Percentiles rank a stretch among this genome's conserved stretches.
Conservation (phyloP, 1,139 yeast species). For the Lodderomyces theae region DNA sequence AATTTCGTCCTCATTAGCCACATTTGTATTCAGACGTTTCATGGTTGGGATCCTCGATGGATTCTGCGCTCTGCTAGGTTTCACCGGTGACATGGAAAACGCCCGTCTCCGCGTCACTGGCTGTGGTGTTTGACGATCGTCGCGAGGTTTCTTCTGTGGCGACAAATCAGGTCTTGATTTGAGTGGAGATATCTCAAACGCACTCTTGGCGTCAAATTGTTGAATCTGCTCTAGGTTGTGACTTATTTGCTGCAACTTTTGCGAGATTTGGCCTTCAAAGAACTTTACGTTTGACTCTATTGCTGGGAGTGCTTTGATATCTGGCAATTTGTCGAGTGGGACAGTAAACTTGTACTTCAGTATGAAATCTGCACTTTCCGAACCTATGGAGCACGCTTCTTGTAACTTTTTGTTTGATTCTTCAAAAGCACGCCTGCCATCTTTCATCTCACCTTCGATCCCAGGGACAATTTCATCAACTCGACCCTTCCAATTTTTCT, state of each 20-base stretch:
- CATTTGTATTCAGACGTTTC: slow-evolving; percentile 9
- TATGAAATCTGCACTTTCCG: slow-evolving; percentile 5
- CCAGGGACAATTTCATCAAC: slow-evolving; percentile 5
- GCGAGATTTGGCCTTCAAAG: slow-evolving; percentile 4
- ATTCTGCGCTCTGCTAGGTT: slow-evolving; percentile 3
- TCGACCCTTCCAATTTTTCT: slow-evolving; percentile 10
- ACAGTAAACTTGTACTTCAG: slow-evolving; percentile 4
- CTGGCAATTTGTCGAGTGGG: slow-evolving; percentile 10
- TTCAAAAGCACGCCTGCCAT: slow-evolving; percentile 6
- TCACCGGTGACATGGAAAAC: slow-evolving; percentile 6
- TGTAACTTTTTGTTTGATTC: slow-evolving; percentile 2
- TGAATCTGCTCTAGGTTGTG: slow-evolving; percentile 12
- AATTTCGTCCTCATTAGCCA: slow-evolving; percentile 1
- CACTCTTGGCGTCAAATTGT: slow-evolving; percentile 13
- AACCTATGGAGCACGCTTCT: slow-evolving; percentile 1
- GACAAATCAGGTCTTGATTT: slow-evolving; percentile 3
- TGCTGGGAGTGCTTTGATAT: slow-evolving; percentile 11
- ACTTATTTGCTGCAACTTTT: slow-evolving; percentile 10
- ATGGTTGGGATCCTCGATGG: slow-evolving; percentile 13
- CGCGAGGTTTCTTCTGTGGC: not conserved
- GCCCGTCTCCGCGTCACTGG: slow-evolving; percentile 1
- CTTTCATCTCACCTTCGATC: slow-evolving; percentile 5
- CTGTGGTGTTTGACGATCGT: not conserved
- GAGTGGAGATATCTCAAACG: slow-evolving; percentile 13
- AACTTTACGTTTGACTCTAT: slow-evolving; percentile 6